Evolutionary conservation across 805 yeast species (phyloP).

Genomic region (Suhomyces pyralidae): DNA sequence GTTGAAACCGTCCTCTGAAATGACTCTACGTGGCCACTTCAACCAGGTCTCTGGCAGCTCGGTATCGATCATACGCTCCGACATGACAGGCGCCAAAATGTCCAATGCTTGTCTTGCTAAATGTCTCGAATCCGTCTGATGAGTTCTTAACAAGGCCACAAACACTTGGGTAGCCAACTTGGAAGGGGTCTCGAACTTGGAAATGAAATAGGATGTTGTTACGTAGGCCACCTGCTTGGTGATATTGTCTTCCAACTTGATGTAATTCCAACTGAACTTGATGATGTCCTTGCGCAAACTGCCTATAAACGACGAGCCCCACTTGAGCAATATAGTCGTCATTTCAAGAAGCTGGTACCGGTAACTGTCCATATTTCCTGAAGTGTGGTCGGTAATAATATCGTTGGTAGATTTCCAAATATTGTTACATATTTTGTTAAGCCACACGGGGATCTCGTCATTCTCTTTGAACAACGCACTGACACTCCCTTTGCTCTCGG

Average conservation of each 20-base stretch:
- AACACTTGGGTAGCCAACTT: slow-evolving; percentile 89
- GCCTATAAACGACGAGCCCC: slow-evolving; percentile 57
- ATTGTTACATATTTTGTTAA: slow-evolving; percentile 54
- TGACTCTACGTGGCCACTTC: slow-evolving; percentile 89
- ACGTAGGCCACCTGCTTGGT: slow-evolving; percentile 93
- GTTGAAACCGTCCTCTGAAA: slow-evolving; percentile 85
- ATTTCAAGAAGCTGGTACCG: slow-evolving; percentile 77
- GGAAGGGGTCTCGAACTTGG: slow-evolving; percentile 83
- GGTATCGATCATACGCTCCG: slow-evolving; percentile 54
- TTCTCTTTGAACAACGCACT: slow-evolving; percentile 35
- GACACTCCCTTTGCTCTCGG: slow-evolving; percentile 46
- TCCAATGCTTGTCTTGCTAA: slow-evolving; percentile 87
- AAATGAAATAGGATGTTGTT: slow-evolving; percentile 79
- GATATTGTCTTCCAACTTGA: slow-evolving; percentile 82
- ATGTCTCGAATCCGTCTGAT: slow-evolving; percentile 78
- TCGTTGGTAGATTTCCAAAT: slow-evolving; percentile 73
- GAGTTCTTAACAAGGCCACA: slow-evolving; percentile 81
- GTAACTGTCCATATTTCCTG: slow-evolving; percentile 71
- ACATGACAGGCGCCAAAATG: slow-evolving; percentile 81
- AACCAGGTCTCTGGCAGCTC: slow-evolving; percentile 69
- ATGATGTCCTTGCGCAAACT: slow-evolving; percentile 78
- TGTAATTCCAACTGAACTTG: slow-evolving; percentile 91
- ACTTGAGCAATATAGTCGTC: slow-evolving; percentile 71
- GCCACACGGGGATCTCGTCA: slow-evolving; percentile 51
- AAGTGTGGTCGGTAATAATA: slow-evolving; percentile 47